Evolutionary conservation across 2,329 filamentous ascomycete genomes (phyloP), one percentile per base, ranked within the genome.

Genomic region (Pseudonectria buxi): DNA sequence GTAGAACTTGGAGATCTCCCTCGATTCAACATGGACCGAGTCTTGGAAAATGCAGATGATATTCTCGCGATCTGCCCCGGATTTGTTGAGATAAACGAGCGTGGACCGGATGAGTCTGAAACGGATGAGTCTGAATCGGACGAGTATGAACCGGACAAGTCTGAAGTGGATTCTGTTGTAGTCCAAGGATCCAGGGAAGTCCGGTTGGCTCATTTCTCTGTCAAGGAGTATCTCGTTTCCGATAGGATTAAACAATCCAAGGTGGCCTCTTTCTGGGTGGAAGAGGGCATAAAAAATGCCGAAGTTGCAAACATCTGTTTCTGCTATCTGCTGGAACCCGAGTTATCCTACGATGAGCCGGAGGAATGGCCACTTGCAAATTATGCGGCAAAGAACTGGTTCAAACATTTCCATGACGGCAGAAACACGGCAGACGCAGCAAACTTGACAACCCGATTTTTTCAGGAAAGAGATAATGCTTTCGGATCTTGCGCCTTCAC

Each of bases 221-320:
- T 43, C 14, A 30, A 34, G 18, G 40, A 46, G 26, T 43, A 41
- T 14, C 28, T 46, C 10, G 37, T 39, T 18, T 46, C 43, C 5
- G 22, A 30, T 6, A 25, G 35, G 12, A 41, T 41, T 6, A 13
- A n/a, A 5, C 11, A 26, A 10, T 12, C 12, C 15, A 7, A 28
- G 11, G 26, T 32, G n/a, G 31, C 16, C 7, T n/a, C 15, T 4
- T 32, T 31, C 14, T 4, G 32, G 6, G 26, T 37, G 4, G 24
- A 7, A 14, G n/a, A 14, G 11, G n/a, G 11, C 10, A 9, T 31
- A 14, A 35, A 32, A 10, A 16, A 41, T 14, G 14, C 13, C 3
- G 12, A 26, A n/a, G 35, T 41, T 12, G 35, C 39, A 2, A 11
- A 15, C 14, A 27, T 41, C 10, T 41, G 39, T 26, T 25, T 41